phyloP scores from a whole-genome alignment of 345 rosid genomes.

The Clausena lansium region DNA sequence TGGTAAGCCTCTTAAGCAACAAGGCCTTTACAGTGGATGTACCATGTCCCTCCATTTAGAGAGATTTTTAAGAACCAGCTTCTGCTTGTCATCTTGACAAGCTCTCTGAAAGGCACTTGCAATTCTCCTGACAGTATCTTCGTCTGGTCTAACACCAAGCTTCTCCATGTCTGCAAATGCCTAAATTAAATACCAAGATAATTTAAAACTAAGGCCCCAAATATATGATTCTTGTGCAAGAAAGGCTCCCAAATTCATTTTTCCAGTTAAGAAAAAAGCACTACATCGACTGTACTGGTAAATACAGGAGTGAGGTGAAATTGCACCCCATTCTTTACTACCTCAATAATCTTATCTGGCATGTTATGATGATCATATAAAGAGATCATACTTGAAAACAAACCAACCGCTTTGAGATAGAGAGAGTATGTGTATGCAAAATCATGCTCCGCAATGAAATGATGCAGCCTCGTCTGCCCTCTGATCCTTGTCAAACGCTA shows the following conservation, averaged over 20 bases:
- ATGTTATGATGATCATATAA: constrained; percentile 71
- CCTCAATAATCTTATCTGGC: constrained; percentile 73
- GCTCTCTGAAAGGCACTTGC: constrained; percentile 53
- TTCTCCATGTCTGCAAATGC: constrained; percentile 94
- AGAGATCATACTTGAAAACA: constrained; percentile 78
- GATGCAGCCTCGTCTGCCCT: constrained; percentile 74
- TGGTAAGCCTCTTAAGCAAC: too few species aligned
- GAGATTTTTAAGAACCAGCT: constrained; percentile 52
- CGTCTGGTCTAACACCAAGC: constrained; percentile 74
- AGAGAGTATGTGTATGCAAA: constrained; percentile 60
- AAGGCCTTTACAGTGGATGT: constrained; percentile 55
- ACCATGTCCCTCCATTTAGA: constrained; percentile 49
- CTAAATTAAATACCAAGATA: constrained; percentile 30
- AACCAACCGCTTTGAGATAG: constrained; percentile 69
- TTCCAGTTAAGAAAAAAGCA: too few species aligned
- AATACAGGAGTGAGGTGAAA: not conserved
- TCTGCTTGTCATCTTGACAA: constrained; percentile 59
- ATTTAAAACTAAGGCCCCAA: not conserved
- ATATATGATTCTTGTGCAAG: too few species aligned
- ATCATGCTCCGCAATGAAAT: constrained; percentile 87
- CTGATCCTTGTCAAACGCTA: constrained; percentile 80
- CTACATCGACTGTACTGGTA: too few species aligned
- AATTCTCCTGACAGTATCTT: constrained; percentile 64
- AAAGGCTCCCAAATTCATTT: too few species aligned
- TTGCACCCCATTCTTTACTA: constrained; percentile 13